Conservation (phyloP, 2,329 filamentous ascomycete species). For the Hypoxylon sp. region DNA sequence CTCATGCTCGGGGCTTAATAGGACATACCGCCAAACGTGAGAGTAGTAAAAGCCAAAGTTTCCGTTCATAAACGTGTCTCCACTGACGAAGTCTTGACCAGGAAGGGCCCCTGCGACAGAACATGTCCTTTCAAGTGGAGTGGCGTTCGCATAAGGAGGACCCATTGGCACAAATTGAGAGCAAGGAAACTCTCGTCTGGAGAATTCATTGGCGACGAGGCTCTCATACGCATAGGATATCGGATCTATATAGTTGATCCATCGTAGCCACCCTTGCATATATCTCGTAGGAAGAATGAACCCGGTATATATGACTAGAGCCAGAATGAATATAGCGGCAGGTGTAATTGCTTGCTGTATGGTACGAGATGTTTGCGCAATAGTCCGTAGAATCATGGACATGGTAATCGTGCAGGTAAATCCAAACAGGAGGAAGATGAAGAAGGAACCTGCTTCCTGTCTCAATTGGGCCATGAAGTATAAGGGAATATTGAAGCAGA, state of each 20-base stretch:
- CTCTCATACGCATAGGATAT: slow-evolving; percentile 85
- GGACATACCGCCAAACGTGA: slow-evolving; percentile 61
- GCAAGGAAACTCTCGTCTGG: slow-evolving; percentile 71
- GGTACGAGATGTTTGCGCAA: slow-evolving; percentile 77
- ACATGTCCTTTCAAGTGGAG: slow-evolving; percentile 22
- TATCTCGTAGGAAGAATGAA: slow-evolving; percentile 75
- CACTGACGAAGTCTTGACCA: slow-evolving; percentile 61
- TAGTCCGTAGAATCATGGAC: slow-evolving; percentile 88
- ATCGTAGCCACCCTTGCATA: slow-evolving; percentile 85
- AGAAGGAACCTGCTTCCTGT: slow-evolving; percentile 81
- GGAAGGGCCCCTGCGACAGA: slow-evolving; percentile 44
- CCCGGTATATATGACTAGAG: slow-evolving; percentile 78
- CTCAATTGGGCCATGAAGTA: slow-evolving; percentile 91
- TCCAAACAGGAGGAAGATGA: slow-evolving; percentile 85
- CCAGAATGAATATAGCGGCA: slow-evolving; percentile 73
- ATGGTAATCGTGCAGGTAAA: slow-evolving; percentile 82
- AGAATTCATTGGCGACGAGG: slow-evolving; percentile 87
- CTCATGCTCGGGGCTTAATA: background rate
- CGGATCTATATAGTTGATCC: slow-evolving; percentile 86
- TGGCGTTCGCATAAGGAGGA: slow-evolving; percentile 31
- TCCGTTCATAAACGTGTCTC: slow-evolving; percentile 60
- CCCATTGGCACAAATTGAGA: slow-evolving; percentile 61
- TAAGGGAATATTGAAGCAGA: slow-evolving; percentile 83
- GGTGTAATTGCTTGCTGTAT: slow-evolving; percentile 75
- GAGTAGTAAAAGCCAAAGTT: slow-evolving; percentile 61